These are phyloP conservation scores for Myriosclerotinia scirpicola DNA, from an alignment of 2,329 filamentous ascomycete genomes.

Conservation along the genomic window DNA sequence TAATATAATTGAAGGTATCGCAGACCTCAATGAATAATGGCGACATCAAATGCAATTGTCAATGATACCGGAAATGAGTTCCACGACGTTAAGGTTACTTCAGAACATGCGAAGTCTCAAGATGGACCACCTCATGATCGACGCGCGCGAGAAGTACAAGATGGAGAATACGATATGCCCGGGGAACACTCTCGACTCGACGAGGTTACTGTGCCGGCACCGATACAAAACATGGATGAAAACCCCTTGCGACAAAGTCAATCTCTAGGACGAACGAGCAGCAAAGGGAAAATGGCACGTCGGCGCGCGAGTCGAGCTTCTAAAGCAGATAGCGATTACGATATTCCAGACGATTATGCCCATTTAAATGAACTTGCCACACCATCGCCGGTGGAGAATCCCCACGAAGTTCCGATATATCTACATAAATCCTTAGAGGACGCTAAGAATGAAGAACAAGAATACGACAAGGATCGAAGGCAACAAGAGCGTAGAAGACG, in stretches of 20 bases:
- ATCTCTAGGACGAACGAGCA: conserved; percentile 40
- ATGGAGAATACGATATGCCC: conserved; percentile 42
- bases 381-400: conserved; percentile 49
- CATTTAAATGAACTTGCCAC: conserved; percentile 48
- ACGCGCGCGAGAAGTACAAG: not conserved
- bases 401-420: conserved; percentile 42
- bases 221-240: conserved; percentile 47
- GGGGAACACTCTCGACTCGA: conserved; percentile 45
- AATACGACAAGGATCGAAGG: conserved; percentile 27
- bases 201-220: conserved; percentile 47
- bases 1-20: not conserved
- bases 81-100: not conserved
- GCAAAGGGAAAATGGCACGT: not conserved
- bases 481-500: conserved; percentile 19
- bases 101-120: not conserved
- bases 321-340: conserved; percentile 25
- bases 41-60: conserved; percentile 10
- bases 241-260: conserved; percentile 40
- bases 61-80: not conserved
- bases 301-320: conserved; percentile 18
- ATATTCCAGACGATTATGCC: conserved; percentile 41
- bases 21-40: conserved; percentile 21
- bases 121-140: not conserved
- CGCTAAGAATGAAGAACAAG: conserved; percentile 28
- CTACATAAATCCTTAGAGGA: conserved; percentile 46